Percentiles rank a stretch among this genome's conserved stretches.
Evolutionary conservation across 2,329 filamentous ascomycete genomes (phyloP).

Genomic region (Colletotrichum euphorbiae): DNA sequence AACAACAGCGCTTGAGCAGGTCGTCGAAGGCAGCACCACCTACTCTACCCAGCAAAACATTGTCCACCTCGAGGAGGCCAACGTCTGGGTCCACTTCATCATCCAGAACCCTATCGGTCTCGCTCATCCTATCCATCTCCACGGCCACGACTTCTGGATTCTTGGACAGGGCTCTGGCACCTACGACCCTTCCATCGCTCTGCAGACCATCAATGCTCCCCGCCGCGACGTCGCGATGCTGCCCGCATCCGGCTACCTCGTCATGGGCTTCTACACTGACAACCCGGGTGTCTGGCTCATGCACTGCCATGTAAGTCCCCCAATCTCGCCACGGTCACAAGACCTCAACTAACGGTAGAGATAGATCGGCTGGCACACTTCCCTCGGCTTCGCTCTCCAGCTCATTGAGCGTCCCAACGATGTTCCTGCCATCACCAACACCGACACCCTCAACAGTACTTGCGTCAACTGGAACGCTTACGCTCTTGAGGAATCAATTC

Average conservation of each 20-base stretch:
- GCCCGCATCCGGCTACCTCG: conserved; percentile 55
- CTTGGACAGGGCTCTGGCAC: conserved; percentile 43
- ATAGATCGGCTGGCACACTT: conserved; percentile 41
- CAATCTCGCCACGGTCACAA: too few species aligned
- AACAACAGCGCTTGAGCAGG: conserved; percentile 39
- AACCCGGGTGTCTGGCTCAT: conserved; percentile 64
- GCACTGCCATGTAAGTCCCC: conserved; percentile 55
- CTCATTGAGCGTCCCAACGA: conserved; percentile 42
- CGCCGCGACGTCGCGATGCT: conserved; percentile 65
- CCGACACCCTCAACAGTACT: conserved; percentile 24
- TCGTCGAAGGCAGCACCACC: conserved; percentile 35
- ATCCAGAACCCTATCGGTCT: conserved; percentile 47
- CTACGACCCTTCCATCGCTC: conserved; percentile 42
- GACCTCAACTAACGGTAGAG: conserved; percentile 7
- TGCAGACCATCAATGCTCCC: conserved; percentile 56
- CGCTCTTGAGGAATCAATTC: conserved; percentile 20
- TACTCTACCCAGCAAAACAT: conserved; percentile 43
- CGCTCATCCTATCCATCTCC: conserved; percentile 62
- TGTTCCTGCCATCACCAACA: conserved; percentile 39
- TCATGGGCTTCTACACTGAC: conserved; percentile 61
- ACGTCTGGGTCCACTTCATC: conserved; percentile 49
- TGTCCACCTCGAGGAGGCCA: conserved; percentile 40
- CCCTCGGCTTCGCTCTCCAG: conserved; percentile 43
- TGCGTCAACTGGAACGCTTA: conserved; percentile 40
- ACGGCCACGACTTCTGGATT: conserved; percentile 55